phyloP scores from a whole-genome alignment of 331 rosid species.

The Phaseolus coccineus region DNA sequence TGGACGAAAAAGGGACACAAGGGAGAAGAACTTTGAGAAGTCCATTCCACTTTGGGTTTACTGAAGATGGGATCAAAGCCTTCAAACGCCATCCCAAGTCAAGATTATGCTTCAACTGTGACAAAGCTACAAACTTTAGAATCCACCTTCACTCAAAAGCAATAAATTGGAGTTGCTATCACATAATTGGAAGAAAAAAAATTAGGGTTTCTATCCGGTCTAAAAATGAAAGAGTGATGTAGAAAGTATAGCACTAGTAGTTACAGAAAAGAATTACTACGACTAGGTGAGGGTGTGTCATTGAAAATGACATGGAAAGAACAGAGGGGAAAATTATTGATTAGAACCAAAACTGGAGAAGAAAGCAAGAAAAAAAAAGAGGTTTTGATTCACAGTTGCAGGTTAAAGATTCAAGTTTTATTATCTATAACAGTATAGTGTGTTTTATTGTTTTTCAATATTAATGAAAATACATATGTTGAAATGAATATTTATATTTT shows the following conservation, averaged over 20 bases:
- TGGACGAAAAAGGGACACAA: constrained; percentile 61
- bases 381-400: background rate
- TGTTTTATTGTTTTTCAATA: no score
- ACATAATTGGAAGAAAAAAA: background rate
- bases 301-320: background rate
- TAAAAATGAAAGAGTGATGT: background rate
- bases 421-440: no score
- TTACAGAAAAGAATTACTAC: background rate
- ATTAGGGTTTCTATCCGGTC: background rate
- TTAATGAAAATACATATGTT: no score
- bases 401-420: no score
- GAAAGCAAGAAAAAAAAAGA: background rate
- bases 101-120: constrained; percentile 16
- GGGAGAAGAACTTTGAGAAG: constrained; percentile 40
- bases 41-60: constrained; percentile 66
- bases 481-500: no score
- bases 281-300: no score
- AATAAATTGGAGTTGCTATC: background rate
- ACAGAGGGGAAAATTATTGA: background rate
- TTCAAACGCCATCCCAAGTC: constrained; percentile 61
- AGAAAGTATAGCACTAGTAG: background rate
- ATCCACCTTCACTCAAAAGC: constrained; percentile 30
- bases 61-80: constrained; percentile 69
- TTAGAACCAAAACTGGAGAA: background rate
- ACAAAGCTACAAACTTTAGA: constrained; percentile 10